These are phyloP conservation scores for Carex cristatella DNA, from an alignment of 176 grass and related monocot species.

Conservation along the genomic window DNA sequence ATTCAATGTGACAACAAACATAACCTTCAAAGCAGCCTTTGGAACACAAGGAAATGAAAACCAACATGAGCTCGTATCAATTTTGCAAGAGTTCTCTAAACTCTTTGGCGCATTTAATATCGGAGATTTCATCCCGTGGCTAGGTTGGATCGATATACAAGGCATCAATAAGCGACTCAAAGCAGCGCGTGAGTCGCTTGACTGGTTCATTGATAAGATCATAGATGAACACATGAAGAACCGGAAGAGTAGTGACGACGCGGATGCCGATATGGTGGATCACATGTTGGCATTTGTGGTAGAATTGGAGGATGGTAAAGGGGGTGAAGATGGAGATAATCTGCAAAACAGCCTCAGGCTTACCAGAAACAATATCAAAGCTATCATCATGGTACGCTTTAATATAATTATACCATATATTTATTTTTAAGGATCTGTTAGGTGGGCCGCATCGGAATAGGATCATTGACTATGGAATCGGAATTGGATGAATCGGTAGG, in stretches of 20 bases:
- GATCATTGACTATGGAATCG: too few relatives aligned
- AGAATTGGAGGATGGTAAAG: constrained; percentile 4
- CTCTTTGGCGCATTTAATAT: constrained; percentile 74
- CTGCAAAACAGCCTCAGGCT: constrained; percentile 57
- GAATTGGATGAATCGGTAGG: too few relatives aligned
- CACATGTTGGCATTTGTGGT: constrained; percentile 77
- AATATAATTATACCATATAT: background rate
- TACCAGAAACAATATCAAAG: constrained; percentile 82
- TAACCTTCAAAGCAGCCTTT: constrained; percentile 82
- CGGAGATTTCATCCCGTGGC: constrained; percentile 81
- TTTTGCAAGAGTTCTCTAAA: constrained; percentile 85
- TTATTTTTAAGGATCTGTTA: too few relatives aligned
- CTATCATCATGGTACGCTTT: constrained; percentile 80
- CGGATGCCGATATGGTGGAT: constrained; percentile 84
- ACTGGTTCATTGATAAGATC: constrained; percentile 85
- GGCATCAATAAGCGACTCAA: constrained; percentile 58
- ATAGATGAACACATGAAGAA: constrained; percentile 74
- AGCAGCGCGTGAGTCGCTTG: constrained; percentile 43
- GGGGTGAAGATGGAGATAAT: constrained; percentile 32
- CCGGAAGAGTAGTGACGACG: constrained; percentile 43
- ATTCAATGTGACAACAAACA: constrained; percentile 67
- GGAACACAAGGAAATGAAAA: constrained; percentile 38
- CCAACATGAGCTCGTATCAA: constrained; percentile 66
- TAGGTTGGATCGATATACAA: constrained; percentile 60
- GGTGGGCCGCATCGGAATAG: too few relatives aligned